Evolutionary conservation across 805 yeast genomes (phyloP).

Genomic region (Wickerhamiella shivajii): DNA sequence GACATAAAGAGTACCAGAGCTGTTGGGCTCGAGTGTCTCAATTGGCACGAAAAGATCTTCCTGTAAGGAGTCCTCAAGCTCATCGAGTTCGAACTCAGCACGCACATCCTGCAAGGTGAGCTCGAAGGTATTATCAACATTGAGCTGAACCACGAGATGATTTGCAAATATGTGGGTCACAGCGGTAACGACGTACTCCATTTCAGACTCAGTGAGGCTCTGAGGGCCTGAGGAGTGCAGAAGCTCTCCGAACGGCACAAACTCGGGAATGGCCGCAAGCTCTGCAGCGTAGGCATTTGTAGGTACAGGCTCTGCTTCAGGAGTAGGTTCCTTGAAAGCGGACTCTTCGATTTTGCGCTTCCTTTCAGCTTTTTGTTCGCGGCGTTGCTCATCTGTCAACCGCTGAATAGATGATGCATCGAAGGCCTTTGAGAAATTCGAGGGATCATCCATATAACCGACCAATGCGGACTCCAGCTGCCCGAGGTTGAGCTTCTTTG

Average conservation of each 20-base stretch:
- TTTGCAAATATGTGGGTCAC: slow-evolving; percentile 69
- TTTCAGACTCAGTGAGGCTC: slow-evolving; percentile 77
- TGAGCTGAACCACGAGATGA: slow-evolving; percentile 65
- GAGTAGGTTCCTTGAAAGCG: not conserved
- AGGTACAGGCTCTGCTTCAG: slow-evolving; percentile 9
- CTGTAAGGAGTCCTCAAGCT: slow-evolving; percentile 45
- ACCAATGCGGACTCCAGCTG: slow-evolving; percentile 67
- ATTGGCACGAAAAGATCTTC: slow-evolving; percentile 68
- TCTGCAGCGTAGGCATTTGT: slow-evolving; percentile 38
- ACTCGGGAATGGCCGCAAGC: slow-evolving; percentile 55
- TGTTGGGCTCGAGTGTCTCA: slow-evolving; percentile 54
- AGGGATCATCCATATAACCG: slow-evolving; percentile 43
- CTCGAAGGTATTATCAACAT: slow-evolving; percentile 74
- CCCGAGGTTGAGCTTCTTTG: slow-evolving; percentile 54
- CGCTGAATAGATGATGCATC: slow-evolving; percentile 54
- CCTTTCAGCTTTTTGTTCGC: slow-evolving; percentile 2
- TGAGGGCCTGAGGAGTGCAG: slow-evolving; percentile 52
- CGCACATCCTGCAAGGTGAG: slow-evolving; percentile 63
- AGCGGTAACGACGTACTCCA: slow-evolving; percentile 79
- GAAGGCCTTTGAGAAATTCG: slow-evolving; percentile 40
- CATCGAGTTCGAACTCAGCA: slow-evolving; percentile 28
- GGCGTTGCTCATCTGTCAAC: slow-evolving; percentile 25
- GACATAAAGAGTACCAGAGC: slow-evolving; percentile 63
- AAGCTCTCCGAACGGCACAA: slow-evolving; percentile 57
- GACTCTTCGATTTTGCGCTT: not conserved